Evolutionary conservation across 768 basidiomycete genomes (phyloP).

Genomic region (Mycena haematopus): DNA sequence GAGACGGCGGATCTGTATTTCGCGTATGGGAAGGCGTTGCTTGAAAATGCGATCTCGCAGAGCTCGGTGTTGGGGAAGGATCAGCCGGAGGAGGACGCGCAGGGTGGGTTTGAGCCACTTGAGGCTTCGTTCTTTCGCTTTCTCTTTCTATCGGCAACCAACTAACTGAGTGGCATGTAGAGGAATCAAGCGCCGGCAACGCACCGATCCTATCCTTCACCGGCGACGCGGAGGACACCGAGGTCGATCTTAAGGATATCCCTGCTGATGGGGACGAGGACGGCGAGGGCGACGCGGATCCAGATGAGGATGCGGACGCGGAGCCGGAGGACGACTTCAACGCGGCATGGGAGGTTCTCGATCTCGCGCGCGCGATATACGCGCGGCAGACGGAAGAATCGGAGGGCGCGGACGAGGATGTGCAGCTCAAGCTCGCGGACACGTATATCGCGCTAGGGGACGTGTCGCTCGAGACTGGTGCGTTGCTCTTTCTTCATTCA

Average conservation of each 20-base stretch:
- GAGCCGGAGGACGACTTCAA: slow-evolving; percentile 98
- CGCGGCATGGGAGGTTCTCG: slow-evolving; percentile 97
- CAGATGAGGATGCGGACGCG: slow-evolving; percentile 58
- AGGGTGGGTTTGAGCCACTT: slow-evolving; percentile 20
- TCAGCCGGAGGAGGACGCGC: slow-evolving; percentile 57
- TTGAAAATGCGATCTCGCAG: slow-evolving; percentile 91
- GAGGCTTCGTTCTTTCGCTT: too few species aligned
- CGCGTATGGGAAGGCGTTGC: slow-evolving; percentile 88
- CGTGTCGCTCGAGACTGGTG: slow-evolving; percentile 96
- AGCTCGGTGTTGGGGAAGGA: slow-evolving; percentile 91
- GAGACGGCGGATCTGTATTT: slow-evolving; percentile 90
- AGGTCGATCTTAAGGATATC: slow-evolving; percentile 45
- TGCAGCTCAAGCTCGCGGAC: slow-evolving; percentile 86
- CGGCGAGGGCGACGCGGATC: slow-evolving; percentile 51
- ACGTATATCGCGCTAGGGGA: slow-evolving; percentile 92
- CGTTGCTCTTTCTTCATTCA: slow-evolving; percentile 34
- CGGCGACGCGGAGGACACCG: slow-evolving; percentile 77
- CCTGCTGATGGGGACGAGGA: slow-evolving; percentile 52
- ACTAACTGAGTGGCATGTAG: background rate
- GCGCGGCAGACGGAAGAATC: slow-evolving; percentile 62
- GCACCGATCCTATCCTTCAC: slow-evolving; percentile 79
- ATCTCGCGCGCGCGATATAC: slow-evolving; percentile 89
- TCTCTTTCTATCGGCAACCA: background rate
- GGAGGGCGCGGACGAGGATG: slow-evolving; percentile 60
- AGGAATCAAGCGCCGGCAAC: slow-evolving; percentile 38